Percentiles rank a stretch among this genome's conserved stretches.
Conservation (phyloP, 179 eudicot genomes). For the Patellifolia procumbens region DNA sequence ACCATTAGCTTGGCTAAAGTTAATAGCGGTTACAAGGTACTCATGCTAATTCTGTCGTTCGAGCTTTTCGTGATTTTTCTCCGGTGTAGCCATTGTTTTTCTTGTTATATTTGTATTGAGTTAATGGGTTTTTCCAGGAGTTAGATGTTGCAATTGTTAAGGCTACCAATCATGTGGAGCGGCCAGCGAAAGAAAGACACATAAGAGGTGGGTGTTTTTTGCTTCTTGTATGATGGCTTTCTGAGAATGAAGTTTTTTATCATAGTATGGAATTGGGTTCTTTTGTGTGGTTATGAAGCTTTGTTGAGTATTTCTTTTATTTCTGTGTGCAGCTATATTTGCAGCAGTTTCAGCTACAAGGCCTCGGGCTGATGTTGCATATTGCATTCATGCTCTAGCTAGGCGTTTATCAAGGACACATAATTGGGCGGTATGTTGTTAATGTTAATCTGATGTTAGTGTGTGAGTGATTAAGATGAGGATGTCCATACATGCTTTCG, state of each 20-base stretch:
- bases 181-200: conserved; percentile 87
- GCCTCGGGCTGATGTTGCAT: conserved; percentile 95
- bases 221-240: not conserved
- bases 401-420: conserved; percentile 85
- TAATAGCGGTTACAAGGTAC: conserved; percentile 92
- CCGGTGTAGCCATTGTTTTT: not conserved
- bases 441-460: not conserved
- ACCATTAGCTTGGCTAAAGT: conserved; percentile 94
- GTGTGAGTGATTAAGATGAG: not conserved
- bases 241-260: not conserved
- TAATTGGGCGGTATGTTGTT: conserved; percentile 91
- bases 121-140: conserved; percentile 46
- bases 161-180: conserved; percentile 95
- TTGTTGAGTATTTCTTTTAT: conserved; percentile 8
- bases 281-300: not conserved
- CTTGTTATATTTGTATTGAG: conserved; percentile 3
- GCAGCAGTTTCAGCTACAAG: conserved; percentile 80
- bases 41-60: too few species aligned
- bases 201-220: conserved; percentile 56
- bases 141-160: conserved; percentile 86
- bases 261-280: not conserved
- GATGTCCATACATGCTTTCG: not conserved
- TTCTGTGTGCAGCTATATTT: conserved; percentile 64
- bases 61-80: conserved; percentile 17
- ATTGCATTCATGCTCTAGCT: conserved; percentile 92